phyloP scores from a whole-genome alignment of 208 protist genomes.

The Blastocrithidia nonstop region DNA sequence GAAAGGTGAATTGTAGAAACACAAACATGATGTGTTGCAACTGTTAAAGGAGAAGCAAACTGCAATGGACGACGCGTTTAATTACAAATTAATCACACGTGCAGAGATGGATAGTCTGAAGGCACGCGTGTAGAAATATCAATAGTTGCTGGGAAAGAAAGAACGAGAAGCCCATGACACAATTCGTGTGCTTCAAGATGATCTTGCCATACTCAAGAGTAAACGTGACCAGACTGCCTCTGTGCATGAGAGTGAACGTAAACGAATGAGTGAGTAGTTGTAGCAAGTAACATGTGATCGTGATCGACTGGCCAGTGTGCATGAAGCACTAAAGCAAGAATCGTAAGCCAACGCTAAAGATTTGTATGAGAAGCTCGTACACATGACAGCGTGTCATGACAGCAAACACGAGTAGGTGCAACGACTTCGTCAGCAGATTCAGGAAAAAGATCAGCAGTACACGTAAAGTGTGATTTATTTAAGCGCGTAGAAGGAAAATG shows the following conservation, averaged over 20 bases:
- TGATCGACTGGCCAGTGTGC: constrained; percentile 8
- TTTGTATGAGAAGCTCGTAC: constrained; percentile 64
- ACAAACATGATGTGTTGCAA: constrained; percentile 40
- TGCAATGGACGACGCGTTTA: constrained; percentile 36
- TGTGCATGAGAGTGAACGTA: constrained; percentile 11
- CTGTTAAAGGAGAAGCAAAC: constrained; percentile 25
- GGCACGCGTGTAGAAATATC: constrained; percentile 44
- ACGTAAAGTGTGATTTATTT: constrained; percentile 62
- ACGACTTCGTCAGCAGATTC: constrained; percentile 12
- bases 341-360: constrained; percentile 15
- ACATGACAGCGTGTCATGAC: constrained; percentile 59
- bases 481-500: constrained; percentile 60
- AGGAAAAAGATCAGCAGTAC: constrained; percentile 53
- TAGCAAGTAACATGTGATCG: constrained; percentile 8
- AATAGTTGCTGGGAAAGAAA: constrained; percentile 62
- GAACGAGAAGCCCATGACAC: constrained; percentile 62
- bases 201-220: constrained; percentile 20
- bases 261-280: constrained; percentile 14
- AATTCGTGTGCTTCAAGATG: constrained; percentile 42
- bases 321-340: constrained; percentile 5
- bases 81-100: constrained; percentile 36
- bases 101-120: constrained; percentile 73
- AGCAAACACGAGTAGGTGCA: constrained; percentile 30
- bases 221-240: constrained; percentile 12
- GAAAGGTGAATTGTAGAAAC: constrained; percentile 55